Conservation (phyloP, 345 rosid genomes). For the Eucalyptus tenuipes region DNA sequence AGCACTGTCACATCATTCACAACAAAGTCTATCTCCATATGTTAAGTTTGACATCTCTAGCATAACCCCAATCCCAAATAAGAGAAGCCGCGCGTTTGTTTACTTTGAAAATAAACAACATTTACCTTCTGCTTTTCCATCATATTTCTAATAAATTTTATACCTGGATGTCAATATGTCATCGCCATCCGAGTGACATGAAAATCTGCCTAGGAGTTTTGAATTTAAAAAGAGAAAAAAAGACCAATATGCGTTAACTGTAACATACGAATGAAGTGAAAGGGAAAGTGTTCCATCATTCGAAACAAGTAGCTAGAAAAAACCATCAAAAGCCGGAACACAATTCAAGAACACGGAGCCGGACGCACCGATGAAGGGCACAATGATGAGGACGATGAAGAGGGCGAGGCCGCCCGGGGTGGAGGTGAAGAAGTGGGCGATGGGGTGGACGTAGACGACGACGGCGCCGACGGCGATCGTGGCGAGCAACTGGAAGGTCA, state of each 20-base stretch:
- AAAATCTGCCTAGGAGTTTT: background rate
- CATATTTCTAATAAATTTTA: background rate
- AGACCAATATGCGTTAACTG: background rate
- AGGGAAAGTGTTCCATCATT: background rate
- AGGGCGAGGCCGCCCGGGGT: slow-evolving; percentile 59
- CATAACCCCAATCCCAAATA: too few species aligned
- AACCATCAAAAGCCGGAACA: background rate
- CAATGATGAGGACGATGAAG: slow-evolving; percentile 54
- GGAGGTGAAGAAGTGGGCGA: slow-evolving; percentile 53
- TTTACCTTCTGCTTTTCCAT: background rate
- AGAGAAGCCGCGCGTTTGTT: too few species aligned
- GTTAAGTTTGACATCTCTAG: background rate
- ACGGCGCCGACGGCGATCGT: slow-evolving; percentile 68
- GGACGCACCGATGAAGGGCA: slow-evolving; percentile 55
- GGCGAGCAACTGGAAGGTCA: slow-evolving; percentile 55
- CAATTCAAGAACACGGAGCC: background rate
- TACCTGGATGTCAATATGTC: background rate
- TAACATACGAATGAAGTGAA: background rate
- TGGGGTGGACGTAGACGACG: slow-evolving; percentile 53
- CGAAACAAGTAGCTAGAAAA: background rate
- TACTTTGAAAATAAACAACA: too few species aligned
- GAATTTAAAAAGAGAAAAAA: background rate
- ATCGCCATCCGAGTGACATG: background rate
- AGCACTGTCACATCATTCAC: background rate
- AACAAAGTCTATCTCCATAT: background rate